phyloP scores from a whole-genome alignment of 2,329 filamentous ascomycete species.

The Sphaceloma murrayae region DNA sequence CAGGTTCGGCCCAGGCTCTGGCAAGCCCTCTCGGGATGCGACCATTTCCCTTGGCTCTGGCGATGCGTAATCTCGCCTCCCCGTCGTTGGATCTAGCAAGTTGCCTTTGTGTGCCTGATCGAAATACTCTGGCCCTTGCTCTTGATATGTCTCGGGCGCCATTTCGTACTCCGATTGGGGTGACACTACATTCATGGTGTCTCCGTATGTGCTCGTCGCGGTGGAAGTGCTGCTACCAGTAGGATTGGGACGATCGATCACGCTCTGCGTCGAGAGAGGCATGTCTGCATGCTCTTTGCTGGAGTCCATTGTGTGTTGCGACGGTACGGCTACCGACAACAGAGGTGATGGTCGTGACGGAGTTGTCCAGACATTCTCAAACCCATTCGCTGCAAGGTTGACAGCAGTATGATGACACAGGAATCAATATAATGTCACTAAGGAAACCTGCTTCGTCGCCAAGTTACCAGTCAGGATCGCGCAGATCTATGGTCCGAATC shows the following conservation, averaged over 20 bases:
- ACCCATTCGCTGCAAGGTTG: background rate
- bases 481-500: constrained; percentile 12
- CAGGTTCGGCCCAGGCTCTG: background rate
- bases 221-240: background rate
- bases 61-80: background rate
- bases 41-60: background rate
- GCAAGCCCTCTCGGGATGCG: background rate
- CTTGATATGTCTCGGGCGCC: constrained; percentile 1
- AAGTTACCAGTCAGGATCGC: constrained; percentile 2
- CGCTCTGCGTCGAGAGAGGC: background rate
- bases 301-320: background rate
- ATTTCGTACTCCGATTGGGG: background rate
- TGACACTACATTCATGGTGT: background rate
- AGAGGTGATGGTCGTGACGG: background rate
- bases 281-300: background rate
- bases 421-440: background rate
- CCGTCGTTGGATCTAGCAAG: constrained; percentile 2
- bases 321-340: background rate
- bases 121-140: constrained; percentile 10
- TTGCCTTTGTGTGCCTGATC: constrained; percentile 3
- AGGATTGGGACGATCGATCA: background rate
- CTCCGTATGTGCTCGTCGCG: background rate
- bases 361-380: background rate
- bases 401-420: background rate
- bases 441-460: constrained; percentile 12